Conservation (phyloP, 306 rosid species). For the Fragaria ananassa region DNA sequence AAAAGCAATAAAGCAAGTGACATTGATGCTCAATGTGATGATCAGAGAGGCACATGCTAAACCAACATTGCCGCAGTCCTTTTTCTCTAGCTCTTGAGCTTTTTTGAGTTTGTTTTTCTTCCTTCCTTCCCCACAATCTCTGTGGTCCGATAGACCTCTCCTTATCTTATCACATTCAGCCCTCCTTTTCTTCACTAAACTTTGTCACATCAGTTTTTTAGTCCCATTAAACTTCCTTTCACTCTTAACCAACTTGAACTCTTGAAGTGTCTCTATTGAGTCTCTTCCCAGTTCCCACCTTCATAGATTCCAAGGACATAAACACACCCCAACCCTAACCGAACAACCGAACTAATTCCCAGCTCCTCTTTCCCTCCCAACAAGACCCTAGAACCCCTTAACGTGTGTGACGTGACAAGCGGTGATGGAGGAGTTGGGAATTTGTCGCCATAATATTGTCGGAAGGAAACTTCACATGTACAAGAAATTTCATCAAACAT, state of each 20-base stretch:
- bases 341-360: neutral
- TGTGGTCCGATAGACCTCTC: conserved; percentile 57
- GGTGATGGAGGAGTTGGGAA: neutral
- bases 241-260: conserved; percentile 29
- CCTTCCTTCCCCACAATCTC: conserved; percentile 36
- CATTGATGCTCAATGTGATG: conserved; percentile 58
- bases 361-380: neutral
- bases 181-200: conserved; percentile 45
- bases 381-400: neutral
- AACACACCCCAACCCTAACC: conserved; percentile 22
- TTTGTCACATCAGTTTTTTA: conserved; percentile 66
- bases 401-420: neutral
- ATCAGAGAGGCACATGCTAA: conserved; percentile 77
- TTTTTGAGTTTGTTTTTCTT: conserved; percentile 14
- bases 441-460: neutral
- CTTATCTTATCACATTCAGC: conserved; percentile 65
- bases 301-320: conserved; percentile 44
- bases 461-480: neutral
- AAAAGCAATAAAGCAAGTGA: conserved; percentile 64
- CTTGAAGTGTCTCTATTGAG: conserved; percentile 17
- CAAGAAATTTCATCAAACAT: neutral
- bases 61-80: conserved; percentile 47
- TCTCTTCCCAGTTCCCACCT: conserved; percentile 20
- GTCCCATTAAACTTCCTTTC: conserved; percentile 26
- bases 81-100: neutral